phyloP scores from a whole-genome alignment of 768 basidiomycete species.

The Lactarius deliciosus region DNA sequence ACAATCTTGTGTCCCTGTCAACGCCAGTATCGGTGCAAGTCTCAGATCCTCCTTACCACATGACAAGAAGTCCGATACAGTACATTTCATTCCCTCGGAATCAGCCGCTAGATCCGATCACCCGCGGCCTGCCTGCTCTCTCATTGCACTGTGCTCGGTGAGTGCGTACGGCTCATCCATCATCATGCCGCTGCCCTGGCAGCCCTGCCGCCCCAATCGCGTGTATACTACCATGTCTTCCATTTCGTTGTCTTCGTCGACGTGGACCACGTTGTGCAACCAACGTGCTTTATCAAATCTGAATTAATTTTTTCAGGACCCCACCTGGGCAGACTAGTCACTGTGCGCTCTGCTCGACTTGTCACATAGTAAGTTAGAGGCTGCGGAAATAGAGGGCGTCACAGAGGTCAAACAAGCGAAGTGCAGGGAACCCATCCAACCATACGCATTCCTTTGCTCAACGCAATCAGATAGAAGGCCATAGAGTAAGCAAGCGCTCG shows the following conservation, averaged over 20 bases:
- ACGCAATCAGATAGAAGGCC: conserved; percentile 15
- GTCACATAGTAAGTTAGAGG: neutral
- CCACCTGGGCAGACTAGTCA: neutral
- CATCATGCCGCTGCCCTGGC: neutral
- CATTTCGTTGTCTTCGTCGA: conserved; percentile 11
- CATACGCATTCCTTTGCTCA: conserved; percentile 5
- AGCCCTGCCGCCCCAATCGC: neutral
- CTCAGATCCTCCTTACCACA: conserved; percentile 5
- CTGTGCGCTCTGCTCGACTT: neutral
- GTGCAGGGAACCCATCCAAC: neutral
- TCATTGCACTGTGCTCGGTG: neutral
- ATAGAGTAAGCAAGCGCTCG: conserved; percentile 13
- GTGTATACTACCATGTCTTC: conserved; percentile 1
- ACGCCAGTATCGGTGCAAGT: neutral
- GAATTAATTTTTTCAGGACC: neutral
- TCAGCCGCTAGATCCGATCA: conserved; percentile 22
- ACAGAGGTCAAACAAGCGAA: neutral
- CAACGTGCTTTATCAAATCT: neutral
- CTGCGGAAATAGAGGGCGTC: neutral
- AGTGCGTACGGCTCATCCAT: neutral
- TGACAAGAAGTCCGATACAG: conserved; percentile 1
- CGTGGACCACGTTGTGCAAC: conserved; percentile 5
- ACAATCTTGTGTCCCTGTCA: neutral
- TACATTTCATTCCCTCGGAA: conserved; percentile 4
- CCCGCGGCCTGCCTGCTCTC: neutral